These are phyloP conservation scores for Candida frijolesensis DNA, from an alignment of 1,139 yeast genomes.

Conservation along the genomic window DNA sequence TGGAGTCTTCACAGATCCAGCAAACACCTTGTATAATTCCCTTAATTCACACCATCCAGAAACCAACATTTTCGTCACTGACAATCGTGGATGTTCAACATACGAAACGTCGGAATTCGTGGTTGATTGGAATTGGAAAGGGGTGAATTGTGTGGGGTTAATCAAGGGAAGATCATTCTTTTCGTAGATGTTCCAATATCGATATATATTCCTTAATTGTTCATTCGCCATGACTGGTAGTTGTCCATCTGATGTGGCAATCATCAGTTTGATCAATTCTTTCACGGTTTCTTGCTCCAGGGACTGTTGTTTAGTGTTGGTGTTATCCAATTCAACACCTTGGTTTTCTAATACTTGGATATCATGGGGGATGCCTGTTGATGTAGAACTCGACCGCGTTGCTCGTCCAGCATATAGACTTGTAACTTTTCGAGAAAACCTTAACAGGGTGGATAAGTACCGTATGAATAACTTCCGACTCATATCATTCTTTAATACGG, in stretches of 20 bases:
- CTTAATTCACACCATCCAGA: constrained; percentile 57
- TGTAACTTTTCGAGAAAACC: background rate
- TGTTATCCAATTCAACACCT: background rate
- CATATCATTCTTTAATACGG: constrained; percentile 1
- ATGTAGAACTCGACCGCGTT: background rate
- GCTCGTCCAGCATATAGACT: background rate
- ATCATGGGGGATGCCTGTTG: background rate
- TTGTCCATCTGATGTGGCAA: background rate
- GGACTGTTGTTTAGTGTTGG: background rate
- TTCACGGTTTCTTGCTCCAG: background rate
- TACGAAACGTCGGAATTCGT: constrained; percentile 30
- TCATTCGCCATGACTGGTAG: background rate
- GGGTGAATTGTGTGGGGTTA: constrained; percentile 16
- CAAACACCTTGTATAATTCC: constrained; percentile 44
- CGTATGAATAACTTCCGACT: background rate
- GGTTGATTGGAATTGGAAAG: constrained; percentile 29
- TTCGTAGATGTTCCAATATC: constrained; percentile 15
- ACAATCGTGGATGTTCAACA: constrained; percentile 34
- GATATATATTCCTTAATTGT: constrained; percentile 10
- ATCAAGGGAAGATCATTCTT: constrained; percentile 12
- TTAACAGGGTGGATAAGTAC: background rate
- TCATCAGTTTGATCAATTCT: background rate
- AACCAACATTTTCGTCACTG: constrained; percentile 51
- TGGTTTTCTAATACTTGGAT: background rate
- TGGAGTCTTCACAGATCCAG: constrained; percentile 30